Conservation (phyloP, 108 stramenopile genomes). For the Schizochytrium sp. region DNA sequence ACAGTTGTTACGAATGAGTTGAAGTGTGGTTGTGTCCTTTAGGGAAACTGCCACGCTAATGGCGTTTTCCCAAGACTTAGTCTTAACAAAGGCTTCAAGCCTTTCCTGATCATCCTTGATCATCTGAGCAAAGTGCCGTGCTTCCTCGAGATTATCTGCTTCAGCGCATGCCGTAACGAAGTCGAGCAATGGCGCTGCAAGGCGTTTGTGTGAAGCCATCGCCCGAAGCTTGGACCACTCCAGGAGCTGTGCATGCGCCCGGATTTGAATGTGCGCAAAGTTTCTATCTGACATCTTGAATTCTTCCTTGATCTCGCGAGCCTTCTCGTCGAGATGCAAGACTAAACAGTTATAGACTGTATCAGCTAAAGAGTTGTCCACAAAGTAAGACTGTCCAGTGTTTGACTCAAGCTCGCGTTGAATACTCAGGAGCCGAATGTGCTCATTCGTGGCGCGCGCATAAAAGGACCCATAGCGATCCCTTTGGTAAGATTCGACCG, state of each 20-base stretch:
- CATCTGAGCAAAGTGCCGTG: conserved; percentile 44
- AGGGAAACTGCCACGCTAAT: conserved; percentile 6
- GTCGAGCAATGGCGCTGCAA: background rate
- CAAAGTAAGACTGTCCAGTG: conserved; percentile 37
- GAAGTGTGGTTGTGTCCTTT: conserved; percentile 41
- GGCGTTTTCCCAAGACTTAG: conserved; percentile 54
- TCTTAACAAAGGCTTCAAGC: conserved; percentile 24
- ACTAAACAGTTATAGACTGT: conserved; percentile 21
- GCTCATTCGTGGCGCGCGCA: background rate
- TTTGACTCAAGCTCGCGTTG: conserved; percentile 28
- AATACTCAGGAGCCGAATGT: conserved; percentile 27
- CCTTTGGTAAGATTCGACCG: background rate
- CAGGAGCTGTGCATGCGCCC: conserved; percentile 1
- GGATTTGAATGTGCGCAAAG: background rate
- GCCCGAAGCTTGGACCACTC: conserved; percentile 47
- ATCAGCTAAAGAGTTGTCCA: conserved; percentile 45
- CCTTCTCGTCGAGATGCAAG: conserved; percentile 27
- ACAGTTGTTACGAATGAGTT: conserved; percentile 47
- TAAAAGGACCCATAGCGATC: background rate
- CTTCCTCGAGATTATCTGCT: conserved; percentile 29
- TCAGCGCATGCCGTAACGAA: conserved; percentile 32
- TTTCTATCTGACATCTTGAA: background rate
- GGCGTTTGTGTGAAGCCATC: background rate
- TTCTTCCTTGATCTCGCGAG: conserved; percentile 59
- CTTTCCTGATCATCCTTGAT: conserved; percentile 35